Evolutionary conservation across 805 yeast genomes (phyloP), one percentile per base, ranked within the genome.

Genomic region (Ogataea ganodermae): DNA sequence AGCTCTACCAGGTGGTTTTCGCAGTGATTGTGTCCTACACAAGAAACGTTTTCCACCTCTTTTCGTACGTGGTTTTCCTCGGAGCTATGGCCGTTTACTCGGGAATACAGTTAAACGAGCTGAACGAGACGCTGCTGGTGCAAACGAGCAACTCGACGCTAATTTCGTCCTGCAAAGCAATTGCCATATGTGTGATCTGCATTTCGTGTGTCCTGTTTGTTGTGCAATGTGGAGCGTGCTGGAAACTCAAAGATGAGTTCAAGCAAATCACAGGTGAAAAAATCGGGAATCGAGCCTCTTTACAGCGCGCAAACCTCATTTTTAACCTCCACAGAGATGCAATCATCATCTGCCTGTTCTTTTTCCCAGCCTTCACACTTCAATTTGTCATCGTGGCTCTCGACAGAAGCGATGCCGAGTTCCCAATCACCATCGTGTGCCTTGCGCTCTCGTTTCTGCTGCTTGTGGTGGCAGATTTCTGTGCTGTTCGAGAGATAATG

Each of bases 381-480:
- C 78, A 75, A 51, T 75, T 71, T 46, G 60, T 72, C 13, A 71
- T 72, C 24, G 72, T 73, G 42, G 68, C 71, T 64, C 58, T 74
- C 10, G 48, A 57, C 14, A 60, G 65, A 32, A 57, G 57, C 36
- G 70, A 73, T 12, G 62, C 59, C 4, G 78, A 75, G 56, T 74
- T 75, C 53, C 68, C 68, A n/a, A 53, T 73, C 33, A 75, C 79
- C 0, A 62, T 73, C n/a, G 33, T 51, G 20, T 44, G 50, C 3
- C 45, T 53, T 17, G 54, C 43, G 3, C 35, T 58, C 9, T 46
- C 77, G 2, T 50, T 73, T 3, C 22, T 70, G 2, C 42, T 73
- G 5, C 60, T 74, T 24, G 30, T 67, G 6, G 43, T 68, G n/a
- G 69, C 73, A 42, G 77, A 73, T 56, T 61, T 62, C 38, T 70